These are phyloP conservation scores for Amoebophrya sp. DNA, from an alignment of 169 alveolate species.

Conservation along the genomic window DNA sequence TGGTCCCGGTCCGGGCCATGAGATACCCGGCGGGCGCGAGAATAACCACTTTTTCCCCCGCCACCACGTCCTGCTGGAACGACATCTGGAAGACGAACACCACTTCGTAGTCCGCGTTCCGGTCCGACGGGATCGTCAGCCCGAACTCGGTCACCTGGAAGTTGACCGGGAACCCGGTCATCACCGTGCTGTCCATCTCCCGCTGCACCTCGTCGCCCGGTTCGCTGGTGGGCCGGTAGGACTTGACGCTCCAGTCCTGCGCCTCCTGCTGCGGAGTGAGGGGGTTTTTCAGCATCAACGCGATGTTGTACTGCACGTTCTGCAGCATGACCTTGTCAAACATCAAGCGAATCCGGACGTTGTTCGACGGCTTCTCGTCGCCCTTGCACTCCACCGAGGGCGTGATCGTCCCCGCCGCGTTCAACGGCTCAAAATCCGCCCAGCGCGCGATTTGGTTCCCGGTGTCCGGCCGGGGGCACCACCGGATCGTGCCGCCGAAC, in stretches of 20 bases:
- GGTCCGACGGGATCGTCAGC: neutral
- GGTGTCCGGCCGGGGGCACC: neutral
- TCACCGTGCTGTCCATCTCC: neutral
- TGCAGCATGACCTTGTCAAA: neutral
- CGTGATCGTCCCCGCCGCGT: neutral
- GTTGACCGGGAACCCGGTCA: neutral
- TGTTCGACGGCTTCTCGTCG: neutral
- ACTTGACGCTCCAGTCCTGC: neutral
- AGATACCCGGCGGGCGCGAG: neutral
- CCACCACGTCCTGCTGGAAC: neutral
- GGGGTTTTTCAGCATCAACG: neutral
- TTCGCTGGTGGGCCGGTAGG: neutral
- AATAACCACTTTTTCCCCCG: neutral
- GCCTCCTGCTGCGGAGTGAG: neutral
- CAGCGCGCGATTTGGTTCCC: neutral
- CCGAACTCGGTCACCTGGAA: neutral
- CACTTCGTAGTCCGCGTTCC: neutral
- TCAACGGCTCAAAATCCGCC: neutral
- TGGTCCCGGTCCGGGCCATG: neutral
- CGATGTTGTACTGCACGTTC: neutral
- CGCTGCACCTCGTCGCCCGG: neutral
- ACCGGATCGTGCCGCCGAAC: neutral
- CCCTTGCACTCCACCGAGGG: neutral
- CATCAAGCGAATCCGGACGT: neutral
- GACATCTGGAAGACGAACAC: neutral